Evolutionary conservation across 169 alveolate species (phyloP).

Genomic region (Cryptosporidium felis): DNA sequence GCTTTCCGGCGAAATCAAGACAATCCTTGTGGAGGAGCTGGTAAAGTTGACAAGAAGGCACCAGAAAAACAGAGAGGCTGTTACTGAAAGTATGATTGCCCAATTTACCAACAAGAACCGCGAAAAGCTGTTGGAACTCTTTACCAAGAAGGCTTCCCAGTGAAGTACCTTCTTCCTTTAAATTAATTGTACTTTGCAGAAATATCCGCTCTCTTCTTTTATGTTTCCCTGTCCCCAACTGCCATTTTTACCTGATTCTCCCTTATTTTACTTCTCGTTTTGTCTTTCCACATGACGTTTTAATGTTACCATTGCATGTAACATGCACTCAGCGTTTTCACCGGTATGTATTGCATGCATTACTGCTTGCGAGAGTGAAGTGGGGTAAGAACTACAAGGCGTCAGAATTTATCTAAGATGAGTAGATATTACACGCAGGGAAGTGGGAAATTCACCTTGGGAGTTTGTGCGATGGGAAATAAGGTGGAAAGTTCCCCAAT

Average conservation of each 20-base stretch:
- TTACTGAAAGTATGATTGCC: neutral
- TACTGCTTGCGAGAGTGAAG: neutral
- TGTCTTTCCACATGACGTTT: no score
- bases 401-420: neutral
- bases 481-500: constrained; percentile 88
- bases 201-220: no score
- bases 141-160: neutral
- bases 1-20: constrained; percentile 95
- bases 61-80: constrained; percentile 19
- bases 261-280: no score
- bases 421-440: neutral
- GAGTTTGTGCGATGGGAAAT: constrained; percentile 90
- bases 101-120: constrained; percentile 35
- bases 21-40: constrained; percentile 85
- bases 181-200: no score
- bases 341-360: no score
- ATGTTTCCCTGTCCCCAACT: neutral
- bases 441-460: constrained; percentile 80
- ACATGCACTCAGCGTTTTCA: no score
- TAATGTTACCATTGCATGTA: no score
- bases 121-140: neutral
- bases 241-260: neutral
- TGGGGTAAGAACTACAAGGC: neutral
- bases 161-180: no score
- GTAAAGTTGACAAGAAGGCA: constrained; percentile 69